Conservation (phyloP, 2,329 filamentous ascomycete genomes). For the Akanthomyces muscarius region DNA sequence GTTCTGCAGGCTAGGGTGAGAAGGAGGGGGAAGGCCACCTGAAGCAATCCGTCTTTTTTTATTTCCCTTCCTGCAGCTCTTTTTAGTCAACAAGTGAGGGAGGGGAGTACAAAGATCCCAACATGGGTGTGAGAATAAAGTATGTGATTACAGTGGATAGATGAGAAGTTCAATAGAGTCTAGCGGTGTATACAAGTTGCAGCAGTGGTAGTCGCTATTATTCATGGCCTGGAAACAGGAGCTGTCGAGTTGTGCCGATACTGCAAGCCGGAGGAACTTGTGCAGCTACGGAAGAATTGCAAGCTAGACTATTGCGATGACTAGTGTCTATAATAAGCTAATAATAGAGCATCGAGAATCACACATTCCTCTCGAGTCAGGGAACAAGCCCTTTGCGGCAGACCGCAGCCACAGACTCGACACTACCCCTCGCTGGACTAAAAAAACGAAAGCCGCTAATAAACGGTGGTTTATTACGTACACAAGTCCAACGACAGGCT, state of each 20-base stretch:
- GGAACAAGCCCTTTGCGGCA: background rate
- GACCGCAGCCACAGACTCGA: background rate
- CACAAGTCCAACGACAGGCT: background rate
- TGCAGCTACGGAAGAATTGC: background rate
- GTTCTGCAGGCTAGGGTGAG: background rate
- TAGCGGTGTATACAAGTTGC: background rate
- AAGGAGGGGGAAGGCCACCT: background rate
- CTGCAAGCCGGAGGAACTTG: background rate
- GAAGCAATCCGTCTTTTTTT: background rate
- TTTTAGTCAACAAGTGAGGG: background rate
- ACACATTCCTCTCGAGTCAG: conserved; percentile 5
- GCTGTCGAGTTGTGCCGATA: background rate
- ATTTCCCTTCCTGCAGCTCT: background rate
- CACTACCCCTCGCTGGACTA: too few species aligned
- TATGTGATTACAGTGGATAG: background rate
- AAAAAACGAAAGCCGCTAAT: background rate
- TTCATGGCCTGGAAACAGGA: background rate
- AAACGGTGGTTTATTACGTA: background rate
- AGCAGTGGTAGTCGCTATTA: background rate
- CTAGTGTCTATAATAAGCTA: background rate
- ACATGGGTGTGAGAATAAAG: background rate
- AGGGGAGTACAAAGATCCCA: background rate
- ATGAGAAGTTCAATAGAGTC: background rate
- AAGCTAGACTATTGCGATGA: background rate
- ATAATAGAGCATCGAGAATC: conserved; percentile 4